These are phyloP conservation scores for Exophiala xenobiotica DNA, from an alignment of 2,329 filamentous ascomycete genomes.

Conservation along the genomic window DNA sequence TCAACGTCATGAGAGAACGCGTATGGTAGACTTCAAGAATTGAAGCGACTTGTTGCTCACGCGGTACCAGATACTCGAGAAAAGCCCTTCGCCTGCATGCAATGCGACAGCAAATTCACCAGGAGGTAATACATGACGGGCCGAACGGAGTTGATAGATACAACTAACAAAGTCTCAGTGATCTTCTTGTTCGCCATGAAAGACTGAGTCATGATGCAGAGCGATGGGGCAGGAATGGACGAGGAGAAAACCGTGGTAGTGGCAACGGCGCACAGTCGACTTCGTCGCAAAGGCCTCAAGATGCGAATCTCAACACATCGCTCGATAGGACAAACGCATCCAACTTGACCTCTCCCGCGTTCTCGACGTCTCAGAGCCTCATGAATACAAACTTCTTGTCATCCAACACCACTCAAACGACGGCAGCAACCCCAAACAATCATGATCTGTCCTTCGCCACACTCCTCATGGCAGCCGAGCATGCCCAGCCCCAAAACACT, in stretches of 20 bases:
- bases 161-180: slow-evolving; percentile 31
- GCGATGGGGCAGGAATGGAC: slow-evolving; percentile 16
- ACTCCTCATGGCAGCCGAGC: slow-evolving; percentile 44
- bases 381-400: slow-evolving; percentile 11
- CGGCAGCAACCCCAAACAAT: slow-evolving; percentile 19
- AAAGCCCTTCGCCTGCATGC: slow-evolving; percentile 42
- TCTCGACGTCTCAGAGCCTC: slow-evolving; percentile 25
- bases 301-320: slow-evolving; percentile 5
- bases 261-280: slow-evolving; percentile 26
- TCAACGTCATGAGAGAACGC: slow-evolving; percentile 43
- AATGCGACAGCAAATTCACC: slow-evolving; percentile 44
- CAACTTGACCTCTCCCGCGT: slow-evolving; percentile 8
- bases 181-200: slow-evolving; percentile 43
- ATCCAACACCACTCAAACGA: slow-evolving; percentile 6
- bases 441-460: slow-evolving; percentile 39
- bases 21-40: slow-evolving; percentile 10
- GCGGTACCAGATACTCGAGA: slow-evolving; percentile 36
- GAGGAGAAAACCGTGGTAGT: slow-evolving; percentile 6
- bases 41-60: neutral
- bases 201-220: slow-evolving; percentile 38
- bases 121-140: slow-evolving; percentile 40
- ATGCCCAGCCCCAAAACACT: slow-evolving; percentile 39
- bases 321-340: slow-evolving; percentile 11
- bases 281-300: slow-evolving; percentile 1
- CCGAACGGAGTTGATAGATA: slow-evolving; percentile 14